Base-by-base conservation (phyloP, 164 flowering plant genomes). In the Warburgia ugandensis region DNA sequence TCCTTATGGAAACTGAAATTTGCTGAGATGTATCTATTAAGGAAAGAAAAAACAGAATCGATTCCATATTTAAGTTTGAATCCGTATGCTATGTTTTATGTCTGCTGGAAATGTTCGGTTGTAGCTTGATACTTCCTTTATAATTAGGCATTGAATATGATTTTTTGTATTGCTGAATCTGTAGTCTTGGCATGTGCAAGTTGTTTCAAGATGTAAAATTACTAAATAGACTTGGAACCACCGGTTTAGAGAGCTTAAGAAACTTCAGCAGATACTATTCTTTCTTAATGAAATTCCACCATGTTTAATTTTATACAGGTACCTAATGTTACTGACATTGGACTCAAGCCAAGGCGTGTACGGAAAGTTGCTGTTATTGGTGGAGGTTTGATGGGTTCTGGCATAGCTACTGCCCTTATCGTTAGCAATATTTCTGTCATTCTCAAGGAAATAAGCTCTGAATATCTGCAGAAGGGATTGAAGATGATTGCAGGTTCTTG, bases 341-440 rank as follows among this genome's bases (percentile, higher is more conserved):
- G 94, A 45, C 85, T 90, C 45, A 86, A 73, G 68, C 91, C 97
- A 47, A 77, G 86, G 68, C 63, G 55, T n/a, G 54, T 84, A 22
- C 76, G 73, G 65, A 90, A 84, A 73, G 94, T 75, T 70, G 97
- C 95, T 64, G 80, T 90, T 12, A 82, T 90, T 70, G 97, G 97
- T 61, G 95, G 97, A 48, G 97, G 97, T 56, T 68, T 90, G 45
- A 90, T 90, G 97, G 97, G 97, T 62, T 86, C 95, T 56, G 95
- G 97, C 63, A 90, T 90, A 47, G 94, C 96, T 38, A 92, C 99
- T 29, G 86, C 91, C 56, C 75, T 88, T 60, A 50, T 88, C 22
- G 39, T 80, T 46, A 64, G 86, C 73, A 77, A 80, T 48, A 74
- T 68, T 14, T 46, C 46, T 56, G 99, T 92, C 59, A 59, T 92